phyloP scores from a whole-genome alignment of 306 rosid species.

The Glycine soja region DNA sequence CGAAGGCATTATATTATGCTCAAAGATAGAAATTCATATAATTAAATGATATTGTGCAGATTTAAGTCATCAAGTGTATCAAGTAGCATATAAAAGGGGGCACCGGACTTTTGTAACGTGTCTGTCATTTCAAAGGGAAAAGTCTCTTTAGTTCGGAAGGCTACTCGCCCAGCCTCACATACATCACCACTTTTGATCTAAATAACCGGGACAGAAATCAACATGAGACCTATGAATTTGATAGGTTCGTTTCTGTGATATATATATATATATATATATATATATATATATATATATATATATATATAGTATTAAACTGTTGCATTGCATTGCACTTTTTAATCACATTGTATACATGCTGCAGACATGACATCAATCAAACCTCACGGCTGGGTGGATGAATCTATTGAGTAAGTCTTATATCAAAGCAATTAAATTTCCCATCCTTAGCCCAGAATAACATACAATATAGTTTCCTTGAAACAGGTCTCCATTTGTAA shows the following conservation, averaged over 20 bases:
- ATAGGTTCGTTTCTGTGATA: constrained; percentile 64
- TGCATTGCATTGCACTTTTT: background rate
- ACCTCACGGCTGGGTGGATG: constrained; percentile 68
- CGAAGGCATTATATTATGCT: background rate
- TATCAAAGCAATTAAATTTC: background rate
- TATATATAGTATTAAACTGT: background rate
- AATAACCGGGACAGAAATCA: constrained; percentile 40
- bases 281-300: too few species aligned
- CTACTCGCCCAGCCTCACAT: constrained; percentile 72
- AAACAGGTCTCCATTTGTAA: constrained; percentile 58
- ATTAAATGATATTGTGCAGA: constrained; percentile 48
- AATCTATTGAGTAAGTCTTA: constrained; percentile 53
- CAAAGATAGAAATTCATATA: background rate
- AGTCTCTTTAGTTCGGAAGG: constrained; percentile 63
- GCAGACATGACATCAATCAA: constrained; percentile 62
- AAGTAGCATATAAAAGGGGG: constrained; percentile 68
- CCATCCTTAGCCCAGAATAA: background rate
- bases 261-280: too few species aligned
- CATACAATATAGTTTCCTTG: background rate
- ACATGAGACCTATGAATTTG: constrained; percentile 40
- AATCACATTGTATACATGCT: constrained; percentile 1
- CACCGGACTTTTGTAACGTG: constrained; percentile 86
- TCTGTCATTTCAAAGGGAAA: constrained; percentile 83
- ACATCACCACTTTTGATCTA: constrained; percentile 66
- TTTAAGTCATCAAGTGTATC: constrained; percentile 73